Percentiles rank a stretch among this genome's conserved stretches.
Conservation (phyloP, 2,329 filamentous ascomycete genomes). For the Talaromyces marneffei region DNA sequence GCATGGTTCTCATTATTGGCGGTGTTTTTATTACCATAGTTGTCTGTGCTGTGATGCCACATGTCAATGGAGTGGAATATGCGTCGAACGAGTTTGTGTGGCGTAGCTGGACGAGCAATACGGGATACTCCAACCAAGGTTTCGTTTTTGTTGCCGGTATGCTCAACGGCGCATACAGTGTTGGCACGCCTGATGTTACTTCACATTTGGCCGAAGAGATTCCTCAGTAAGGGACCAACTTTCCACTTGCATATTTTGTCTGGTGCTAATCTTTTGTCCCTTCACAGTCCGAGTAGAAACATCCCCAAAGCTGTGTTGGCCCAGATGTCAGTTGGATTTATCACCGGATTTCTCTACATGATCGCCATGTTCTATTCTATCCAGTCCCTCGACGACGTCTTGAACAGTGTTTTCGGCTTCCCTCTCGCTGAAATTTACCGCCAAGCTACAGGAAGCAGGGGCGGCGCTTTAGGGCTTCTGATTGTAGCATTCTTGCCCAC, state of each 20-base stretch:
- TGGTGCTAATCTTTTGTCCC: neutral
- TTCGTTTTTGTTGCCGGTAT: slow-evolving; percentile 62
- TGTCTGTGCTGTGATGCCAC: slow-evolving; percentile 51
- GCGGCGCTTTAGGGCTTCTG: slow-evolving; percentile 53
- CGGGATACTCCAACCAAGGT: slow-evolving; percentile 44
- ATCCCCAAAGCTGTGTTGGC: slow-evolving; percentile 47
- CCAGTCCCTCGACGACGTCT: slow-evolving; percentile 38
- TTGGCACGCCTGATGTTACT: slow-evolving; percentile 61
- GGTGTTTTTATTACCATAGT: slow-evolving; percentile 51
- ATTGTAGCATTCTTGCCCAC: slow-evolving; percentile 54
- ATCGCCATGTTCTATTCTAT: slow-evolving; percentile 50
- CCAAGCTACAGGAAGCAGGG: slow-evolving; percentile 45
- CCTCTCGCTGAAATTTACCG: slow-evolving; percentile 45
- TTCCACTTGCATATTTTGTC: neutral
- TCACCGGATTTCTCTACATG: slow-evolving; percentile 45
- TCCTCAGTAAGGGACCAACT: slow-evolving; percentile 30
- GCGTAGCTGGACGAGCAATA: slow-evolving; percentile 48
- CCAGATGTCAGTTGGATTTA: slow-evolving; percentile 45
- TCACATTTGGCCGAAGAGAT: slow-evolving; percentile 63
- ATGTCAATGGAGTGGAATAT: slow-evolving; percentile 36
- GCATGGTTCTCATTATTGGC: slow-evolving; percentile 52
- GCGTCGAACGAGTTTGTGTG: slow-evolving; percentile 51
- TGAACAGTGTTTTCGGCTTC: slow-evolving; percentile 37
- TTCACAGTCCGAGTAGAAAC: slow-evolving; percentile 35
- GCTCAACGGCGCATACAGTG: slow-evolving; percentile 63